Evolutionary conservation across 345 rosid genomes (phyloP).

Genomic region (Brassica nigra): DNA sequence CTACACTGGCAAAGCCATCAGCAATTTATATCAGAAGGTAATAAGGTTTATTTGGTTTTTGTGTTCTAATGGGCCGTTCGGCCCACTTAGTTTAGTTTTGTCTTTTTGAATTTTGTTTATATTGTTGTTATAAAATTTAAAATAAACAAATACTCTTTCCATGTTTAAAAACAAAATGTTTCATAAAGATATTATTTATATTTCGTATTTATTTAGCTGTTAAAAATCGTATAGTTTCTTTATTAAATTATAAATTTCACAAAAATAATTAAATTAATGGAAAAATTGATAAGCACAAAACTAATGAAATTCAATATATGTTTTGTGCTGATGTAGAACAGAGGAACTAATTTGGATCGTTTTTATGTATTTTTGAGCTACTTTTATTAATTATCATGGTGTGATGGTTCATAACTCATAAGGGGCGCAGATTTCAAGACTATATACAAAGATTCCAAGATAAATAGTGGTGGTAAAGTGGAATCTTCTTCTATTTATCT

Average conservation of each 20-base stretch:
- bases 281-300: too few relatives aligned
- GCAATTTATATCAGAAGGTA: background rate
- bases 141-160: background rate
- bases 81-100: constrained; percentile 5
- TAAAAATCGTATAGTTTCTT: too few relatives aligned
- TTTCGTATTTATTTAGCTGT: background rate
- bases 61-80: constrained; percentile 1
- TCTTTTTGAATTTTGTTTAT: background rate
- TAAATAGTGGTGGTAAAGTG: too few relatives aligned
- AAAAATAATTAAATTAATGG: background rate
- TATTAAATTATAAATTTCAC: too few relatives aligned
- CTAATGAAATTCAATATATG: background rate
- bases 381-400: too few relatives aligned
- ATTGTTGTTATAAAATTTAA: background rate
- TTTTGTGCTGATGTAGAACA: background rate
- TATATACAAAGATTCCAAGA: too few relatives aligned
- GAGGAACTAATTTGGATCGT: background rate
- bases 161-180: background rate
- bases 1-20: background rate
- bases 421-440: too few relatives aligned
- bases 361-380: background rate
- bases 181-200: background rate
- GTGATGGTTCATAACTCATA: too few relatives aligned
- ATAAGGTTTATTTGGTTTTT: background rate
- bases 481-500: too few relatives aligned